A percentile compares a stretch with the other conserved stretches of the same genome.
Evolutionary conservation across 371 early-diverging fungal species (phyloP).

Genomic region (Haplosporangium sp.): DNA sequence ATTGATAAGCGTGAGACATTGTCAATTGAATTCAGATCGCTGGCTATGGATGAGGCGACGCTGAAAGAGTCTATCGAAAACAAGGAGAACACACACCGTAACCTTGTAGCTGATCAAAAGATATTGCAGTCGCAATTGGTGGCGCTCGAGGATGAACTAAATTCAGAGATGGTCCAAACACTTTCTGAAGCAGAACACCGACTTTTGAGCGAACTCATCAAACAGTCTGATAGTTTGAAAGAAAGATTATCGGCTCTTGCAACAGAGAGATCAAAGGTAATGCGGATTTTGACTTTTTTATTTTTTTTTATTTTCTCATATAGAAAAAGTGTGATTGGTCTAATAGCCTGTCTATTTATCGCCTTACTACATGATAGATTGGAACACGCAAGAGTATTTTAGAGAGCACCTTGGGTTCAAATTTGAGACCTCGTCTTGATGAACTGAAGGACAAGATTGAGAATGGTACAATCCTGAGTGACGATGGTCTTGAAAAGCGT

Average conservation of each 20-base stretch:
- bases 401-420: slow-evolving; percentile 77
- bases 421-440: slow-evolving; percentile 70
- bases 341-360: background rate
- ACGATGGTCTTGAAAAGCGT: slow-evolving; percentile 66
- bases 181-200: slow-evolving; percentile 39
- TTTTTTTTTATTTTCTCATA: too few relatives aligned
- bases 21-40: slow-evolving; percentile 60
- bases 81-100: slow-evolving; percentile 54
- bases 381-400: slow-evolving; percentile 75
- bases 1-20: slow-evolving; percentile 65
- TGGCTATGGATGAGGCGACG: slow-evolving; percentile 65
- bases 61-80: slow-evolving; percentile 60
- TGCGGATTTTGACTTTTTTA: background rate
- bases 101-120: slow-evolving; percentile 29
- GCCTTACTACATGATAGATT: slow-evolving; percentile 55
- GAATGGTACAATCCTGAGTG: slow-evolving; percentile 56
- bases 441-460: slow-evolving; percentile 70
- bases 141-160: slow-evolving; percentile 29
- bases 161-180: slow-evolving; percentile 43
- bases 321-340: too few relatives aligned
- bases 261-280: slow-evolving; percentile 39
- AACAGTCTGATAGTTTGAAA: slow-evolving; percentile 21
- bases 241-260: slow-evolving; percentile 37
- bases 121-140: slow-evolving; percentile 27
- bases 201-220: slow-evolving; percentile 27